Evolutionary conservation across 2,329 filamentous ascomycete genomes (phyloP).

Genomic region (Penicillium brevicompactum): DNA sequence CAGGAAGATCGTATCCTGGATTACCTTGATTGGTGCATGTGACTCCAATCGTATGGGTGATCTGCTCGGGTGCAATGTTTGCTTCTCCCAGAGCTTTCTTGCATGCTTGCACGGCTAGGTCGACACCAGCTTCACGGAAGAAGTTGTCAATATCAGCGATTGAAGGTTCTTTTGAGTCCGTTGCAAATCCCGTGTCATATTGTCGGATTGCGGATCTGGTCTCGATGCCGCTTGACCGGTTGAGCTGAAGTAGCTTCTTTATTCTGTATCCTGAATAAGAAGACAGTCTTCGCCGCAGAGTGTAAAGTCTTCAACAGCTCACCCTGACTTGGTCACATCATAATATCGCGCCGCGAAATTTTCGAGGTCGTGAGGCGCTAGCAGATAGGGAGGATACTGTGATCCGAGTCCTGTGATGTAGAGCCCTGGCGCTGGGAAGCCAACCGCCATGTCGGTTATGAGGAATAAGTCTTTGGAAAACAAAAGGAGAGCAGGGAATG

Average conservation of each 20-base stretch:
- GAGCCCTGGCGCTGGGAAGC: background rate
- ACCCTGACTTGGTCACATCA: background rate
- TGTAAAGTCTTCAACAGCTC: background rate
- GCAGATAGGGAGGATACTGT: background rate
- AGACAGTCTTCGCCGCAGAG: too few species aligned
- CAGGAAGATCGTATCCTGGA: slow-evolving; percentile 68
- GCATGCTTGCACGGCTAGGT: slow-evolving; percentile 1
- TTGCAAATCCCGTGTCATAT: slow-evolving; percentile 1
- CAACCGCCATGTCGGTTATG: background rate
- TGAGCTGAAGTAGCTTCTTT: background rate
- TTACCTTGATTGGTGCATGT: slow-evolving; percentile 72
- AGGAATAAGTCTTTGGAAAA: too few species aligned
- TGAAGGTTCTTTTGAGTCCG: background rate
- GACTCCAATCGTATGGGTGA: slow-evolving; percentile 69
- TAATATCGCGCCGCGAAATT: background rate
- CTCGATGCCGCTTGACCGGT: background rate
- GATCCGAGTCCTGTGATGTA: slow-evolving; percentile 4
- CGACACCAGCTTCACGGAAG: slow-evolving; percentile 1
- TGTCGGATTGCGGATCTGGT: slow-evolving; percentile 1
- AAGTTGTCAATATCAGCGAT: background rate
- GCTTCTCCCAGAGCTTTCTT: background rate
- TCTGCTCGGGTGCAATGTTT: slow-evolving; percentile 27
- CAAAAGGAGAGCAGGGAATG: too few species aligned
- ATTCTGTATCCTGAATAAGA: background rate
- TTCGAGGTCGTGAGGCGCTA: background rate